Base-by-base conservation (phyloP, 345 rosid genomes). In the Aethionema arabicum region DNA sequence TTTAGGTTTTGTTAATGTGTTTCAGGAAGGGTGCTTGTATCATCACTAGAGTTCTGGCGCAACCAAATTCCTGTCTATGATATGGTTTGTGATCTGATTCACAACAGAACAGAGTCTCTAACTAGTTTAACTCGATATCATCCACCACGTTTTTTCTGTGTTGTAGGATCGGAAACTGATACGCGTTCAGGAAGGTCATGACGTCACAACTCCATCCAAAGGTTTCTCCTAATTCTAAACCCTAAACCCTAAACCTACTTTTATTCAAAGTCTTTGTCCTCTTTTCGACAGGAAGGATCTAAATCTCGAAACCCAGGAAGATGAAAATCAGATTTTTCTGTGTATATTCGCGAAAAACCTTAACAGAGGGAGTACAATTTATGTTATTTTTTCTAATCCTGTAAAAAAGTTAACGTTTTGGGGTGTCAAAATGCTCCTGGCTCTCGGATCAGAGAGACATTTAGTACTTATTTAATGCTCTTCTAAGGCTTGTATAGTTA, bases 11-110 rank as follows among this genome's bases (percentile, higher is more conserved):
- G 7, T 42, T 72, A 6, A 29, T 62, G 39, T 72, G 74, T 21
- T 21, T 21, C 84, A 91, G 98, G 98, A 56, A 83, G 96, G 74
- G 47, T 84, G 54, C 90, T 88, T 52, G 46, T 88, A 59, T 90
- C 96, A 56, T 6, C 78, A 13, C 68, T 91, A 46, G 86, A 86
- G 51, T 91, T 76, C 76, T 91, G 96, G 96, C 88, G 89, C 59
- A 86, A 88, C 73, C 84, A 91, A 80, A 54, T 81, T 54, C 79
- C 91, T 13, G 76, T 91, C 57, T 88, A 91, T 72, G 95, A 84
- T 72, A 0, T 11, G 72, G 72, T 65, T 65, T 37, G 62, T 44
- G 55, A 52, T 16, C 11, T 37, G 15, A 37, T 11, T 44, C 9
- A 11, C 75, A 50, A 12, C 11, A 13, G 10, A 32, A 57, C n/a